Base-by-base conservation (phyloP, 148 eudicot genomes). In the Vaccinium vitisidaea region DNA sequence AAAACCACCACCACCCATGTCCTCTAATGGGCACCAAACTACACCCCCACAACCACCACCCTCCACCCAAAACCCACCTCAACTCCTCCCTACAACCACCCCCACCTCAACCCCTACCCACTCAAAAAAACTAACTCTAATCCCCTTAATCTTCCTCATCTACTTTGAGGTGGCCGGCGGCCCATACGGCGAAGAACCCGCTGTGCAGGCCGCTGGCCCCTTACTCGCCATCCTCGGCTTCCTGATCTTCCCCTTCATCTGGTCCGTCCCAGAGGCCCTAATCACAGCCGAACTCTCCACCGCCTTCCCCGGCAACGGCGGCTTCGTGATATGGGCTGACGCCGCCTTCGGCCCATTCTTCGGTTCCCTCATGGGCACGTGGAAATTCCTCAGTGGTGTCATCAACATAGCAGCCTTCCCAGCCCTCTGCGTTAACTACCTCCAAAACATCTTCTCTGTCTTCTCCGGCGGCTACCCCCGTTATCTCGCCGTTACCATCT, bases 101-200 rank as follows among this genome's bases (percentile, higher is more conserved):
- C 12, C 65, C 77, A 53, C 82, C 18, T 2, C 89, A 46, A 46
- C 83, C 9, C 1, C 85, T 12, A 10, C 23, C 21, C 21, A 32
- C 76, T 14, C 67, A 69, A 88, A 88, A 65, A 92, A 92, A 84
- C 87, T 92, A 18, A 88, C 91, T 7, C 86, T 92, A 9, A 59
- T 92, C 65, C 92, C 94, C 6, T 84, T 92, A 10, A 80, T 92
- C 54, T 92, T 92, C 88, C 88, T 92, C 4, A 92, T 92, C 71
- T 92, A 90, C 85, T 92, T 92, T 18, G 94, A 92, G 79, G 94
- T 92, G 63, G 94, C 94, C 4, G 94, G 94, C 0, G 94, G 94
- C 1, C 94, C 94, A 0, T 92, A 83, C 58, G 94, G 94, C 6
- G 94, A 90, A 67, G 94, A 92, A 80, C 90, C 94, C 1, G 87